A percentile compares a stretch with the other conserved stretches of the same genome.
These are phyloP conservation scores for Madurella fahalii DNA, from an alignment of 2,329 filamentous ascomycete species.

Conservation along the genomic window DNA sequence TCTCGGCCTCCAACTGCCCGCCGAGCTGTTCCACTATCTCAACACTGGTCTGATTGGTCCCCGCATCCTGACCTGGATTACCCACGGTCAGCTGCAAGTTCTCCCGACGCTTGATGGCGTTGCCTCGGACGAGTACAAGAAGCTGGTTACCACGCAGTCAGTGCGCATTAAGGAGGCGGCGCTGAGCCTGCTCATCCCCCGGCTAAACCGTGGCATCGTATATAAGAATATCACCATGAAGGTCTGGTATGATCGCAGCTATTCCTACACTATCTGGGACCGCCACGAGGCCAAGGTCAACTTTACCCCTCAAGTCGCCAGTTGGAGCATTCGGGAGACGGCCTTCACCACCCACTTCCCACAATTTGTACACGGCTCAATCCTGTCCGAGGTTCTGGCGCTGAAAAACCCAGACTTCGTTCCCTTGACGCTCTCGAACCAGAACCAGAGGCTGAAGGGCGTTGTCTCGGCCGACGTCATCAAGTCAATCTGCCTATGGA, in stretches of 20 bases:
- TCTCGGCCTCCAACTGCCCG: constrained; percentile 81
- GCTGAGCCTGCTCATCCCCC: constrained; percentile 71
- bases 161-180: constrained; percentile 71
- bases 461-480: constrained; percentile 64
- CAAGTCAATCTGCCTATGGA: constrained; percentile 71
- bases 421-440: constrained; percentile 61
- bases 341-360: constrained; percentile 48
- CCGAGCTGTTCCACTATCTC: constrained; percentile 87
- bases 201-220: constrained; percentile 77
- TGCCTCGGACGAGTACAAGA: constrained; percentile 73
- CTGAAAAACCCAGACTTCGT: constrained; percentile 68
- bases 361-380: constrained; percentile 40
- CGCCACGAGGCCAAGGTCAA: constrained; percentile 39
- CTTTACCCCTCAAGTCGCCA: constrained; percentile 43
- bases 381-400: constrained; percentile 61
- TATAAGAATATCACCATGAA: constrained; percentile 72
- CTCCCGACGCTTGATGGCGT: constrained; percentile 83
- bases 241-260: constrained; percentile 77
- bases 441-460: constrained; percentile 48
- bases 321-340: constrained; percentile 70
- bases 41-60: constrained; percentile 77
- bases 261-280: constrained; percentile 65
- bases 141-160: constrained; percentile 70
- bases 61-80: constrained; percentile 76
- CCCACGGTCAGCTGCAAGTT: constrained; percentile 72